A percentile compares a stretch with the other conserved stretches of the same genome.
These are phyloP conservation scores for Solanum megistacrolobum DNA, from an alignment of 257 asterid species.

Conservation along the genomic window DNA sequence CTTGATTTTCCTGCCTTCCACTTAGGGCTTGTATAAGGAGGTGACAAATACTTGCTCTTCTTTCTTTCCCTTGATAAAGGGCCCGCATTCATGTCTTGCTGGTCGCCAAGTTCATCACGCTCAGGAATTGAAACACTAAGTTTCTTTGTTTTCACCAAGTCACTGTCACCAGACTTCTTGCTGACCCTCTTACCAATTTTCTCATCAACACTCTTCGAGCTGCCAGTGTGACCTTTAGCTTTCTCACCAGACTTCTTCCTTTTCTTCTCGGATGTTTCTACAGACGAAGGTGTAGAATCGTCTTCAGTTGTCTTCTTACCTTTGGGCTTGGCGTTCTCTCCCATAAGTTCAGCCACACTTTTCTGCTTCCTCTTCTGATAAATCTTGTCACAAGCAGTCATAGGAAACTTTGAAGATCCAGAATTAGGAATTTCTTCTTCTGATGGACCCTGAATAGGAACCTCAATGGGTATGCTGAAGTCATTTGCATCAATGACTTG, in stretches of 20 bases:
- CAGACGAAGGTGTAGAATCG: background rate
- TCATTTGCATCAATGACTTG: constrained; percentile 6
- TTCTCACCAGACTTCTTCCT: constrained; percentile 7
- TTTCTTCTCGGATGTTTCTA: constrained; percentile 16
- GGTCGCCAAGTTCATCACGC: background rate
- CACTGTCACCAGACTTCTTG: constrained; percentile 20
- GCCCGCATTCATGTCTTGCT: background rate
- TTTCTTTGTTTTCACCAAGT: background rate
- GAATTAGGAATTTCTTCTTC: constrained; percentile 25
- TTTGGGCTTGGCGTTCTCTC: constrained; percentile 10
- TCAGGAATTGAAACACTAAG: background rate
- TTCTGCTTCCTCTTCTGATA: constrained; percentile 45
- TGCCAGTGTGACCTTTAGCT: constrained; percentile 1
- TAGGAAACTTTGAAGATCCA: constrained; percentile 7
- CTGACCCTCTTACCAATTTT: constrained; percentile 6
- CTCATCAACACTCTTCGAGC: constrained; percentile 2
- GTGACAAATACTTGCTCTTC: constrained; percentile 73
- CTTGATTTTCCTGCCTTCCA: constrained; percentile 14
- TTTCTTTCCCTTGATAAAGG: constrained; percentile 69
- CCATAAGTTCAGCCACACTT: constrained; percentile 62
- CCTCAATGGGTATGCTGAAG: constrained; percentile 22
- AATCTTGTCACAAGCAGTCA: constrained; percentile 17
- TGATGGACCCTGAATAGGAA: constrained; percentile 26
- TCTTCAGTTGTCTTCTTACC: constrained; percentile 4
- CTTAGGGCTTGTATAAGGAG: constrained; percentile 41